Evolutionary conservation across 495 filamentous ascomycete genomes (phyloP).

Genomic region (Lichina pygmaea): DNA sequence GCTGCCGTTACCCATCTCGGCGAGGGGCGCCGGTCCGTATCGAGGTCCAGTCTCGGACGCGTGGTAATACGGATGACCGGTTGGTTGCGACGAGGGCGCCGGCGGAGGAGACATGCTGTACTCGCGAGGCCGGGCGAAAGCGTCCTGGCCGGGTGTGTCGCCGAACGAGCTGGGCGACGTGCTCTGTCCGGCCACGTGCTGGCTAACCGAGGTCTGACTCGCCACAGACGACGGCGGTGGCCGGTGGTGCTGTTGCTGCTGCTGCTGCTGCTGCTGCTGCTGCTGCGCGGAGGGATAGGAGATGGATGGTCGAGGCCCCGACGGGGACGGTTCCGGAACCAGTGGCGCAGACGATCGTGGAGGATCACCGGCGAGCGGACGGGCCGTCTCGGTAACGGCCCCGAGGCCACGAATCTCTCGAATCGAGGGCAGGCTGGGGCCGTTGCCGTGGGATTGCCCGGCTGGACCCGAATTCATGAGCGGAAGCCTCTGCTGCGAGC

Average conservation of each 20-base stretch:
- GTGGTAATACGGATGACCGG: constrained; percentile 5
- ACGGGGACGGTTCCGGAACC: too few relatives aligned
- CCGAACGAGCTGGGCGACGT: background rate
- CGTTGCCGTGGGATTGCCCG: too few relatives aligned
- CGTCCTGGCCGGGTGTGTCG: background rate
- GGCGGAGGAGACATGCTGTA: constrained; percentile 1
- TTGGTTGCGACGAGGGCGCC: background rate
- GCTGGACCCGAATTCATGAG: too few relatives aligned
- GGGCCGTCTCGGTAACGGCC: too few relatives aligned
- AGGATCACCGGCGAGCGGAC: too few relatives aligned
- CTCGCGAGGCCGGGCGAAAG: background rate
- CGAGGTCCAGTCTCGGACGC: constrained; percentile 8
- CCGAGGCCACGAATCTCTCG: too few relatives aligned
- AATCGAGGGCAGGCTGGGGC: too few relatives aligned
- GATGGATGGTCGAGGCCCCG: too few relatives aligned
- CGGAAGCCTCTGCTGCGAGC: too few relatives aligned
- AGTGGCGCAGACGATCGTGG: too few relatives aligned
- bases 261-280: background rate
- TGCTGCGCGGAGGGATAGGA: too few relatives aligned
- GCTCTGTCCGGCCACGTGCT: background rate
- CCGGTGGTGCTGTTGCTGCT: background rate
- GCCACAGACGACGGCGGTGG: constrained; percentile 2
- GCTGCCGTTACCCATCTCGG: background rate
- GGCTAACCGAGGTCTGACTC: background rate
- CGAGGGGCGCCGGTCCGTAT: constrained; percentile 1